phyloP scores from a whole-genome alignment of 257 asterid species.

The Jacaranda mimosifolia region DNA sequence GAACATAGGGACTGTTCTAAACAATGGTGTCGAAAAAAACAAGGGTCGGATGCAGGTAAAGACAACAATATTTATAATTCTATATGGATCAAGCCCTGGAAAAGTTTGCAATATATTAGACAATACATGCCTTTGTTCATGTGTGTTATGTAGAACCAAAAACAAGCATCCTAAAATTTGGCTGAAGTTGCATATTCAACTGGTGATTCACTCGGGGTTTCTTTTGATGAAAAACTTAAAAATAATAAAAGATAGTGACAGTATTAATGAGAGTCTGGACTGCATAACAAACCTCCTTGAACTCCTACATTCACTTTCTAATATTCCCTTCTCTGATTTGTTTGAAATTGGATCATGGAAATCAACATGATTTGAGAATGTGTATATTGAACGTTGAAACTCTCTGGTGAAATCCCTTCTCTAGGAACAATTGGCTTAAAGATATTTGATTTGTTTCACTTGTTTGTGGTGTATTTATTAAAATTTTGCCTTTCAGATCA shows the following conservation, averaged over 20 bases:
- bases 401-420: background rate
- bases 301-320: background rate
- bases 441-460: conserved; percentile 5
- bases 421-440: conserved; percentile 5
- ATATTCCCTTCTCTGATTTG: background rate
- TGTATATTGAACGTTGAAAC: background rate
- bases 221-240: no score
- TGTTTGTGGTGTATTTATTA: conserved; percentile 9
- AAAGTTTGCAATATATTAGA: background rate
- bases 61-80: background rate
- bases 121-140: no score
- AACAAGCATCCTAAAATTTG: background rate
- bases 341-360: background rate
- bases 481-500: conserved; percentile 58
- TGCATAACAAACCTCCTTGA: background rate
- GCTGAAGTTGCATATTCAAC: no score
- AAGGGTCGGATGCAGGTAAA: background rate
- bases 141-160: background rate
- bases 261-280: background rate
- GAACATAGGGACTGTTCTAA: background rate
- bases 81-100: background rate
- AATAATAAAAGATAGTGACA: background rate
- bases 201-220: no score
- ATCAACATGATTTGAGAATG: conserved; percentile 17
- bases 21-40: background rate